phyloP scores from a whole-genome alignment of 371 early-diverging fungal genomes.

The Capillidium rhysosporum region DNA sequence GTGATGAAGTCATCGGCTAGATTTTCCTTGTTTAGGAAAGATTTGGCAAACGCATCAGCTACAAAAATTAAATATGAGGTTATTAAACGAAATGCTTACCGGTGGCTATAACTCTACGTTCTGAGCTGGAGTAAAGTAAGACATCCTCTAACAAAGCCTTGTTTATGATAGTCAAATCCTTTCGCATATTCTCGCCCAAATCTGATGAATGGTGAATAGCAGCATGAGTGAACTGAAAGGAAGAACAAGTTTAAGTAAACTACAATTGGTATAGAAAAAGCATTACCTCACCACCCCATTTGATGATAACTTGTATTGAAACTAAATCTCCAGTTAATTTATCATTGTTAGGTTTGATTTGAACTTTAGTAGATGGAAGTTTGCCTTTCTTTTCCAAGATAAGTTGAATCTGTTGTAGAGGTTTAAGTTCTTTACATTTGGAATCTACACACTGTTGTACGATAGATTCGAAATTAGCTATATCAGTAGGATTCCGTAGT shows the following conservation, averaged over 20 bases:
- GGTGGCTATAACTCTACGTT: slow-evolving; percentile 77
- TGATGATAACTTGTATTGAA: slow-evolving; percentile 77
- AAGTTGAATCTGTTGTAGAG: slow-evolving; percentile 35
- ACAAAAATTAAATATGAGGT: neutral
- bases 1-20: slow-evolving; percentile 32
- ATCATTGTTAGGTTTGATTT: slow-evolving; percentile 59
- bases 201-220: slow-evolving; percentile 80
- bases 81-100: slow-evolving; percentile 11
- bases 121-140: slow-evolving; percentile 65
- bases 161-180: slow-evolving; percentile 79
- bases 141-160: slow-evolving; percentile 66
- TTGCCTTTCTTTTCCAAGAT: slow-evolving; percentile 61
- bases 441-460: slow-evolving; percentile 31
- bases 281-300: slow-evolving; percentile 85
- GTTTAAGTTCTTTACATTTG: slow-evolving; percentile 25
- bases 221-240: slow-evolving; percentile 76
- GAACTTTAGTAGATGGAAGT: slow-evolving; percentile 84
- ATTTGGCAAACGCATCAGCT: slow-evolving; percentile 56
- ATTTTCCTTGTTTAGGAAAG: slow-evolving; percentile 43
- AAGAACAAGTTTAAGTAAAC: neutral
- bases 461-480: slow-evolving; percentile 41
- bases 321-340: slow-evolving; percentile 33
- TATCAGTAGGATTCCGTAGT: slow-evolving; percentile 47
- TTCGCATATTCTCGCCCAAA: slow-evolving; percentile 78
- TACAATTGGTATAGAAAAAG: too few relatives aligned